Conservation (phyloP, 2,329 filamentous ascomycete genomes). For the Dactylellina parvicollis region DNA sequence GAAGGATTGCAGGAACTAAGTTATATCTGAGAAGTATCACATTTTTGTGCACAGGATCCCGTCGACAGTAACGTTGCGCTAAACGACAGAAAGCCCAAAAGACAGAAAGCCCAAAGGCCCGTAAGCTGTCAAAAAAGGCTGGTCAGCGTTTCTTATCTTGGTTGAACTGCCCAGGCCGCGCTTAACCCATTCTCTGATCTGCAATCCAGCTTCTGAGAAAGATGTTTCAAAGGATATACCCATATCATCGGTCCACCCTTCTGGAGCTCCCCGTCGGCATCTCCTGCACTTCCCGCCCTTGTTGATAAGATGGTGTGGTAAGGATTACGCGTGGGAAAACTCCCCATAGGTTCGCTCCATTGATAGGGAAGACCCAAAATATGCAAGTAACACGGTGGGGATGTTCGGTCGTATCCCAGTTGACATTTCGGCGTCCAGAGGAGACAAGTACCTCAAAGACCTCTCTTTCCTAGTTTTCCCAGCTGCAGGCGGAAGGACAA, state of each 20-base stretch:
- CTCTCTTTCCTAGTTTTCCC: slow-evolving; percentile 26
- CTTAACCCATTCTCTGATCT: background rate
- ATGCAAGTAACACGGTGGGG: slow-evolving; percentile 46
- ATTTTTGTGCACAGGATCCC: slow-evolving; percentile 8
- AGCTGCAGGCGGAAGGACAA: slow-evolving; percentile 51
- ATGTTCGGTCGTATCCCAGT: slow-evolving; percentile 10
- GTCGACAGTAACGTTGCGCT: background rate
- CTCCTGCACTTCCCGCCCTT: slow-evolving; percentile 20
- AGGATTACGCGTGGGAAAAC: slow-evolving; percentile 33
- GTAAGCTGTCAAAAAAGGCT: background rate
- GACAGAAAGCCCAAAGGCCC: background rate
- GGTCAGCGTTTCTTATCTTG: too few relatives aligned
- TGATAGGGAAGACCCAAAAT: slow-evolving; percentile 21
- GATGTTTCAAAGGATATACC: background rate
- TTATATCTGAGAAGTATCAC: slow-evolving; percentile 17
- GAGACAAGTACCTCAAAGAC: slow-evolving; percentile 13
- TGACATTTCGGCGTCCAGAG: slow-evolving; percentile 44
- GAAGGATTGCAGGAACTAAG: slow-evolving; percentile 6
- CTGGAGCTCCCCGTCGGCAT: slow-evolving; percentile 29
- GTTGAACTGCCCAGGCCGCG: background rate
- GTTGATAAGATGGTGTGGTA: slow-evolving; percentile 4
- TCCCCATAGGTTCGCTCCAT: slow-evolving; percentile 49
- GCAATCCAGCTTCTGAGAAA: background rate
- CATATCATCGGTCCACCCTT: slow-evolving; percentile 3
- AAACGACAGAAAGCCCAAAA: background rate